phyloP scores from a whole-genome alignment of 2,329 filamentous ascomycete genomes.

The Emergomyces orientalis region DNA sequence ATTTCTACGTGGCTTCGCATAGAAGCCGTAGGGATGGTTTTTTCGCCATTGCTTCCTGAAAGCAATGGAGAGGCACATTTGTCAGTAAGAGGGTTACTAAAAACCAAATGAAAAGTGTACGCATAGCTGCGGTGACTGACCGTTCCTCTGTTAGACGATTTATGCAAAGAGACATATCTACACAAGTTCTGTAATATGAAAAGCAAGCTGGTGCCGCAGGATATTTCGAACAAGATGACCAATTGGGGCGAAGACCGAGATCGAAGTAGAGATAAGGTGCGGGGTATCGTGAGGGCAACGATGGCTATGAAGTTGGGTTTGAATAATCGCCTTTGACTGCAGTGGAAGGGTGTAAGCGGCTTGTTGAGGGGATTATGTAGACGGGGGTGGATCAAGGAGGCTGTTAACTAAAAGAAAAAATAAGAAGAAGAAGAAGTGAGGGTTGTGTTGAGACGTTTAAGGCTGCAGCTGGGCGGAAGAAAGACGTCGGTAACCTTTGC shows the following conservation, averaged over 20 bases:
- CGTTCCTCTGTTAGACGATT: slow-evolving; percentile 83
- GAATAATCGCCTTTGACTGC: background rate
- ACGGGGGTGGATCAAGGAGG: background rate
- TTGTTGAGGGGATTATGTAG: background rate
- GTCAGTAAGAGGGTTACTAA: slow-evolving; percentile 12
- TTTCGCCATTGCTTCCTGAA: slow-evolving; percentile 91
- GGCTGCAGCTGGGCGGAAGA: too few relatives aligned
- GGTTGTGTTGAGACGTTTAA: background rate
- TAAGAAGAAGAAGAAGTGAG: background rate
- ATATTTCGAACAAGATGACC: background rate
- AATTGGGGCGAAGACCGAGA: background rate
- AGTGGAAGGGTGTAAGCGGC: background rate
- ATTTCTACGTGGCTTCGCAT: slow-evolving; percentile 75
- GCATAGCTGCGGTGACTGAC: slow-evolving; percentile 41
- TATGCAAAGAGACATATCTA: slow-evolving; percentile 61
- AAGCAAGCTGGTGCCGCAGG: background rate
- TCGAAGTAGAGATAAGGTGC: background rate
- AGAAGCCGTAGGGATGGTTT: slow-evolving; percentile 97
- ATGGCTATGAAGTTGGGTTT: background rate
- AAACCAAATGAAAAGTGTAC: background rate
- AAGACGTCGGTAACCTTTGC: too few relatives aligned
- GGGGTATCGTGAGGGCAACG: background rate
- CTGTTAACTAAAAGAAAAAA: background rate
- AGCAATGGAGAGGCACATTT: slow-evolving; percentile 1
- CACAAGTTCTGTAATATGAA: background rate